Evolutionary conservation across 305 asterid genomes (phyloP).

Genomic region (Rubia peregrina): DNA sequence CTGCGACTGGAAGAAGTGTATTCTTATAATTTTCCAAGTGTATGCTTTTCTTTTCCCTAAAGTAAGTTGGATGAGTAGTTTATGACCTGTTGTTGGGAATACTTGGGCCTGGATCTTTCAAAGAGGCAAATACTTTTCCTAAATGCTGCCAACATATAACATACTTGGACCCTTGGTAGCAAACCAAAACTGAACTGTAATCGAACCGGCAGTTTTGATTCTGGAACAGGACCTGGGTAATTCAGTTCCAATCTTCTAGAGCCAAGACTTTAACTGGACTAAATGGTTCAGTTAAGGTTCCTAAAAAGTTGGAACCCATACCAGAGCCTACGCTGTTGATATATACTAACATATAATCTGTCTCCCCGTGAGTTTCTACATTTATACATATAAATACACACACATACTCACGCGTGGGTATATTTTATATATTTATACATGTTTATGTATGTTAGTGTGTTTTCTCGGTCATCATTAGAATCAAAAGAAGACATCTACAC

Average conservation of each 20-base stretch:
- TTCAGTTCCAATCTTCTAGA: no score
- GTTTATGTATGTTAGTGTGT: no score
- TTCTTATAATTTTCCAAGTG: neutral
- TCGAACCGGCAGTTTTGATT: neutral
- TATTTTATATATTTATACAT: no score
- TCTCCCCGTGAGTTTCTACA: neutral
- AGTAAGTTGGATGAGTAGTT: neutral
- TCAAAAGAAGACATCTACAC: no score
- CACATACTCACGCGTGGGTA: no score
- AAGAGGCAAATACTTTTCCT: no score
- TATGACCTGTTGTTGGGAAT: neutral
- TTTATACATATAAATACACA: no score
- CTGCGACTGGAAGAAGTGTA: neutral
- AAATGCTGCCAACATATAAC: neutral
- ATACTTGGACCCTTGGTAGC: neutral
- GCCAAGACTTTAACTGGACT: neutral
- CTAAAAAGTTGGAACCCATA: neutral
- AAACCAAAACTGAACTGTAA: neutral
- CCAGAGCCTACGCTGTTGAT: no score
- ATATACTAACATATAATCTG: neutral
- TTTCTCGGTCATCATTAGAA: no score
- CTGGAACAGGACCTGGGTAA: no score
- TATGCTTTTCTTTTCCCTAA: neutral
- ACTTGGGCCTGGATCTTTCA: neutral
- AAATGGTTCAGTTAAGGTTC: neutral